Evolutionary conservation across 1,284 basidiomycete genomes (phyloP), one percentile per base, ranked within the genome.

Genomic region (Cryptococcus amylolentus): DNA sequence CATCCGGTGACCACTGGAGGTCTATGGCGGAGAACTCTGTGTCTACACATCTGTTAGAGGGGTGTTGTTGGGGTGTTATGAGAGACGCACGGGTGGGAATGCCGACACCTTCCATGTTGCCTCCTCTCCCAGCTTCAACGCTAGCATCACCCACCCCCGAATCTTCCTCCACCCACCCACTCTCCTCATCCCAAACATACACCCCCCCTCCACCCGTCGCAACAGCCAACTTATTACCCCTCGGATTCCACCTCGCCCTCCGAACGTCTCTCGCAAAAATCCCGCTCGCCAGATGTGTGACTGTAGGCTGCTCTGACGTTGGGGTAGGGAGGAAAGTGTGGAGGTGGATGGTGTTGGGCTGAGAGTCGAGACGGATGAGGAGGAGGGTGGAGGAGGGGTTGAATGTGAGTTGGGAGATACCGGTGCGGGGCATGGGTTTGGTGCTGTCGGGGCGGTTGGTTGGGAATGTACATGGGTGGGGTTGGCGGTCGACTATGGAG

Each of bases 301-400:
- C 65, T 4, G 51, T 52, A 1, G 71, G 68, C 6, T 45, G 37
- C 16, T 61, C 40, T 0, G 67, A 28, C 2, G 45, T 49, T 0
- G 67, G 51, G 4, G 58, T 46, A 1, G 66, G 57, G 1, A 73
- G 54, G 55, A 75, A 73, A 2, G 63, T 58, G 55, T 75, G 69
- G 4, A 77, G 64, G 44, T 76, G 70, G 1, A 76, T 38, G 0
- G 67, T 54, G 9, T 63, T 55, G 0, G 73, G 65, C 13, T 58
- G 55, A 26, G 48, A 56, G 20, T 68, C 65, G 31, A 61, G 58
- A 51, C 88, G 84, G 39, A 84, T 83, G 37, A 90, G 80, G 4
- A 94, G 75, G 16, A 88, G 76, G 1, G 80, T 84, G 12, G 89
- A 90, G 14, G 83, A 84, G 44, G 82, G 79, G 72, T 90, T 90